Evolutionary conservation across 2,329 filamentous ascomycete species (phyloP).

Genomic region (Aspergillus phoenicis): DNA sequence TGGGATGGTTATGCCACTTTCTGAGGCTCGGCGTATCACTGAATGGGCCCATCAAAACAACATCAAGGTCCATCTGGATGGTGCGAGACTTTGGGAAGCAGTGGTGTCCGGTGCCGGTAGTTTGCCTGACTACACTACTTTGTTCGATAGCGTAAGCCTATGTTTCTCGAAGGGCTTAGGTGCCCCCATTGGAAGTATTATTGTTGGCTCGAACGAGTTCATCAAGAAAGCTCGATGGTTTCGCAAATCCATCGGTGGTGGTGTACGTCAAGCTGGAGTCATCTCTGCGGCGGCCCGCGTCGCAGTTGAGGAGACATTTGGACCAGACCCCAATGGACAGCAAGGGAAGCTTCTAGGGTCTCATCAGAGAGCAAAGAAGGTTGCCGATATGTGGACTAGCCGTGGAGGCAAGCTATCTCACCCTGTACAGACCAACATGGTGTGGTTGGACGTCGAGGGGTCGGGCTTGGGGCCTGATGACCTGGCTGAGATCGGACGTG

Average conservation of each 20-base stretch:
- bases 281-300: constrained; percentile 74
- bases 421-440: constrained; percentile 88
- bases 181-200: constrained; percentile 75
- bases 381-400: constrained; percentile 67
- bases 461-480: constrained; percentile 57
- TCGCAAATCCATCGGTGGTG: constrained; percentile 78
- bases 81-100: constrained; percentile 80
- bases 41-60: constrained; percentile 66
- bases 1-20: constrained; percentile 75
- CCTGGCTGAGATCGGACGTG: constrained; percentile 58
- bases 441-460: constrained; percentile 74
- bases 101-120: constrained; percentile 69
- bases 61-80: constrained; percentile 75
- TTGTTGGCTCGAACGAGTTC: constrained; percentile 62
- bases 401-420: constrained; percentile 69
- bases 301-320: constrained; percentile 78
- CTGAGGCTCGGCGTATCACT: constrained; percentile 69
- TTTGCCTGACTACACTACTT: constrained; percentile 66
- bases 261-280: constrained; percentile 74
- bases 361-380: constrained; percentile 64
- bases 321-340: constrained; percentile 57
- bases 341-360: constrained; percentile 63
- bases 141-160: constrained; percentile 74
- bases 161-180: constrained; percentile 84
- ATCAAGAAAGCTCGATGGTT: constrained; percentile 73